These are phyloP conservation scores for Ophiostoma triangulosporum DNA, from an alignment of 2,329 filamentous ascomycete species.

Conservation along the genomic window DNA sequence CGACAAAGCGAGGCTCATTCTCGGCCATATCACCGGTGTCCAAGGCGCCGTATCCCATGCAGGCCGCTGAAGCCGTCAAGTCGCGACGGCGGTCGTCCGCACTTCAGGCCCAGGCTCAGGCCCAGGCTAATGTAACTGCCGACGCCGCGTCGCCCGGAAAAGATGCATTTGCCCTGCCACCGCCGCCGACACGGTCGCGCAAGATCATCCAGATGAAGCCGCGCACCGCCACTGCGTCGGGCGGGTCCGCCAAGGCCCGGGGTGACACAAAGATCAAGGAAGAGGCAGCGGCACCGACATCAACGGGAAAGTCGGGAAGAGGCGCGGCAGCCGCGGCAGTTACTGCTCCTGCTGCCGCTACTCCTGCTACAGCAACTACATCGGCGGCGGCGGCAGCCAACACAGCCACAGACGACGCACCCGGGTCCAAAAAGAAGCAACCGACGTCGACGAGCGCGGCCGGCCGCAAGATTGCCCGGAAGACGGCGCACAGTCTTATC, in stretches of 20 bases:
- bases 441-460: constrained; percentile 64
- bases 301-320: not conserved
- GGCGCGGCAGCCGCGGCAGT: not conserved
- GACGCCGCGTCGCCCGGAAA: constrained; percentile 35
- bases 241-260: not conserved
- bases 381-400: constrained; percentile 5
- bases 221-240: constrained; percentile 20
- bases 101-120: constrained; percentile 11
- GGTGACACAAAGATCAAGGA: constrained; percentile 3
- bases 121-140: not conserved
- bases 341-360: not conserved
- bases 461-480: constrained; percentile 86
- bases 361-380: not conserved
- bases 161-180: constrained; percentile 67
- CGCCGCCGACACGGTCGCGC: constrained; percentile 78
- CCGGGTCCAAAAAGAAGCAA: constrained; percentile 57
- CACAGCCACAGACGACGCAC: constrained; percentile 18
- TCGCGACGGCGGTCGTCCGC: constrained; percentile 35
- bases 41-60: constrained; percentile 8
- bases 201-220: constrained; percentile 99
- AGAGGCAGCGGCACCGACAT: constrained; percentile 14
- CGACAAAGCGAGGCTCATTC: not conserved
- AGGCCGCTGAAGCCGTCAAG: constrained; percentile 33
- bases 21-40: constrained; percentile 1
- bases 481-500: constrained; percentile 92